Percentiles rank a stretch among this genome's conserved stretches.
Conservation (phyloP, 139 green algal genomes). For the Chlorella sp. region DNA sequence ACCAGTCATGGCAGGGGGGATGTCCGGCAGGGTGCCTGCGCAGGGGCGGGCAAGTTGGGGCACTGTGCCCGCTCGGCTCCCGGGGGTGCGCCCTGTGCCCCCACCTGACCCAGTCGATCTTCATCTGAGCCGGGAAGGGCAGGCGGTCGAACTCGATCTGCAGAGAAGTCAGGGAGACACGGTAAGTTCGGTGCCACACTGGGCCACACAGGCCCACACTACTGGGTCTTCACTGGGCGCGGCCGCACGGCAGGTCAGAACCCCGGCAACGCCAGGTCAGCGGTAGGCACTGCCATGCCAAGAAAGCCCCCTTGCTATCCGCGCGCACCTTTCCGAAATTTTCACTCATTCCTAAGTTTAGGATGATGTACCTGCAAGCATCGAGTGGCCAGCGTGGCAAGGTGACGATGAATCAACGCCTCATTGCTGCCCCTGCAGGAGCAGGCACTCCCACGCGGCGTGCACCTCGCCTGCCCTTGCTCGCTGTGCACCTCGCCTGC, state of each 20-base stretch:
- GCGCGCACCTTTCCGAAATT: slow-evolving; percentile 26
- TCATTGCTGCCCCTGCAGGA: no score
- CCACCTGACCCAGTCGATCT: slow-evolving; percentile 54
- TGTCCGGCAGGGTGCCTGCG: neutral
- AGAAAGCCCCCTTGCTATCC: neutral
- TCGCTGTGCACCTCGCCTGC: no score
- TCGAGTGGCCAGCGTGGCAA: no score
- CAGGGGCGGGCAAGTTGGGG: neutral
- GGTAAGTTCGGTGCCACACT: no score
- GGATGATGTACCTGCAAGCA: slow-evolving; percentile 54
- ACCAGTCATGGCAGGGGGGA: no score
- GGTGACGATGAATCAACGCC: no score
- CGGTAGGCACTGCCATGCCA: neutral
- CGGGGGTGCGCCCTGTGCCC: neutral
- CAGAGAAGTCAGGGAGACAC: neutral
- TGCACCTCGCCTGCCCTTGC: no score
- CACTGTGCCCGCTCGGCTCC: neutral
- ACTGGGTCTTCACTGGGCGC: no score
- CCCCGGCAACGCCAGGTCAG: no score
- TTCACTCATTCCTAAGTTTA: slow-evolving; percentile 63
- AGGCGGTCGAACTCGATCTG: slow-evolving; percentile 40
- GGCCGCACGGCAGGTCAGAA: no score
- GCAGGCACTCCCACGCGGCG: no score
- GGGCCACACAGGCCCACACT: no score
- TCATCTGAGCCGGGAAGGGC: slow-evolving; percentile 37